A percentile compares a stretch with the other conserved stretches of the same genome.
These are phyloP conservation scores for Zymoseptoria brevis DNA, from an alignment of 2,329 filamentous ascomycete species.

Conservation along the genomic window DNA sequence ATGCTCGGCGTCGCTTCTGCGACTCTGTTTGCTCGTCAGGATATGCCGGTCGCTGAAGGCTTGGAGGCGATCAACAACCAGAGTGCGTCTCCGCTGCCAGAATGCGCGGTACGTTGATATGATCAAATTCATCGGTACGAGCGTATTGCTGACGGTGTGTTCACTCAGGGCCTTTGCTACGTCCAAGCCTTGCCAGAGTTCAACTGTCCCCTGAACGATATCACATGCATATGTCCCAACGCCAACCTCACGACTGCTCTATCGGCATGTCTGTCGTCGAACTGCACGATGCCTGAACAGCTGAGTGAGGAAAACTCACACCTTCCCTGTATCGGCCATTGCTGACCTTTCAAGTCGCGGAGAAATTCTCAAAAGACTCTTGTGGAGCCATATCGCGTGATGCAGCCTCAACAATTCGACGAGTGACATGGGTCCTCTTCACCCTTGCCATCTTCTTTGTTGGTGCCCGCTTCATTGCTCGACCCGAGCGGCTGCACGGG, in stretches of 20 bases:
- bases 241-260: conserved; percentile 14
- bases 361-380: conserved; percentile 10
- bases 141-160: neutral
- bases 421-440: conserved; percentile 14
- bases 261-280: conserved; percentile 11
- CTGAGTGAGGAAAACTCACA: conserved; percentile 3
- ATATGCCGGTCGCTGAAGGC: neutral
- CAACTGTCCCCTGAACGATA: conserved; percentile 7
- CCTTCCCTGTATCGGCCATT: neutral
- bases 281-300: conserved; percentile 15
- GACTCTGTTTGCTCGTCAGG: neutral
- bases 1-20: neutral
- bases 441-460: conserved; percentile 13
- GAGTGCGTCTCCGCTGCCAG: conserved; percentile 1
- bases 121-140: conserved; percentile 5
- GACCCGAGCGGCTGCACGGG: conserved; percentile 13
- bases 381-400: conserved; percentile 12
- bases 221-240: conserved; percentile 13
- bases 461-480: conserved; percentile 10
- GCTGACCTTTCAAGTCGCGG: conserved; percentile 6
- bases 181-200: conserved; percentile 13
- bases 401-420: conserved; percentile 2
- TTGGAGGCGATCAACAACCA: neutral
- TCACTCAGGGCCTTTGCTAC: conserved; percentile 11
- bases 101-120: conserved; percentile 6